phyloP scores from a whole-genome alignment of 2,329 filamentous ascomycete species.

The Trichoderma pleuroti region DNA sequence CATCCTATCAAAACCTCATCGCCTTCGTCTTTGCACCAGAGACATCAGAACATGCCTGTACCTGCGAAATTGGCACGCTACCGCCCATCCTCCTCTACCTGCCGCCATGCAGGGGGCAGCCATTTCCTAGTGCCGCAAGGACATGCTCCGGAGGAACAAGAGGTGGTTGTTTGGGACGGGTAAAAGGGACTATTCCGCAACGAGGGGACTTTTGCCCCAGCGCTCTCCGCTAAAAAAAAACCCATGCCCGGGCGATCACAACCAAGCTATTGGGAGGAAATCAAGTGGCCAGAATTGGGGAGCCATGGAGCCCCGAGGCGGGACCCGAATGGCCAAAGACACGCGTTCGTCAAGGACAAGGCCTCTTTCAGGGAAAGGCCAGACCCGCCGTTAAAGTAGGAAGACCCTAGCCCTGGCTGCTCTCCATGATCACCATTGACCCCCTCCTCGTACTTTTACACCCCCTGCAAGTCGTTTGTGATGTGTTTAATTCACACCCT shows the following conservation, averaged over 20 bases:
- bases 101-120: slow-evolving; percentile 1
- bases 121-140: neutral
- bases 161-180: slow-evolving; percentile 1
- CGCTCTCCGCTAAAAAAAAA: slow-evolving; percentile 13
- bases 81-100: neutral
- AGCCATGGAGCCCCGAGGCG: slow-evolving; percentile 4
- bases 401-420: neutral
- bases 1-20: neutral
- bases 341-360: slow-evolving; percentile 7
- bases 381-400: slow-evolving; percentile 6
- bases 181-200: slow-evolving; percentile 15
- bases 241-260: slow-evolving; percentile 17
- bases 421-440: slow-evolving; percentile 17
- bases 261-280: slow-evolving; percentile 16
- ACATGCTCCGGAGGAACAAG: neutral
- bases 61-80: neutral
- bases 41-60: neutral
- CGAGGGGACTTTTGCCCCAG: slow-evolving; percentile 13
- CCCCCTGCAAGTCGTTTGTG: neutral
- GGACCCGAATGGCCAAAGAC: slow-evolving; percentile 15
- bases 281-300: slow-evolving; percentile 9
- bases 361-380: neutral
- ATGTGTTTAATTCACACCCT: neutral
- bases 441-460: neutral
- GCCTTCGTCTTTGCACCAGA: neutral